These are phyloP conservation scores for Pezicula radicicola DNA, from an alignment of 2,329 filamentous ascomycete species.

Conservation along the genomic window DNA sequence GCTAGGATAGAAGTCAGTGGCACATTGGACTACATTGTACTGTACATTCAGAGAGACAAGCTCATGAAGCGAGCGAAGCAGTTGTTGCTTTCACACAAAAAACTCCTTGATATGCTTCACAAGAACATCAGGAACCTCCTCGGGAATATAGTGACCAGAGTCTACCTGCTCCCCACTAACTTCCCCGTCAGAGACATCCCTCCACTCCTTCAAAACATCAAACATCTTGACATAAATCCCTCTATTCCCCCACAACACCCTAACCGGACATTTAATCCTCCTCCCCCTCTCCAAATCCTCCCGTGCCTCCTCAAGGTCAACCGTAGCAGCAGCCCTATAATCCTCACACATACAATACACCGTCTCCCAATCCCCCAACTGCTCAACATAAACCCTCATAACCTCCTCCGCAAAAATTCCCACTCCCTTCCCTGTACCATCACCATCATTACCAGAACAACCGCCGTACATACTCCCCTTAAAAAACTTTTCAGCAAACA, in stretches of 20 bases:
- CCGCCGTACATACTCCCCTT: constrained; percentile 29
- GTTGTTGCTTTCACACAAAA: constrained; percentile 23
- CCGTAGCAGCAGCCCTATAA: constrained; percentile 48
- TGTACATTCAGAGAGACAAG: no score
- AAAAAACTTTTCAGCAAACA: constrained; percentile 36
- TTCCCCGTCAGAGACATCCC: constrained; percentile 35
- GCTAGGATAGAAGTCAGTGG: no score
- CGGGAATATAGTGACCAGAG: constrained; percentile 47
- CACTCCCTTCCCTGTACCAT: not conserved
- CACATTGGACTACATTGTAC: no score
- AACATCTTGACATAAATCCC: constrained; percentile 48
- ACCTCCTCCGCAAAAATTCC: constrained; percentile 26
- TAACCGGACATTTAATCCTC: constrained; percentile 42
- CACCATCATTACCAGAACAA: constrained; percentile 2
- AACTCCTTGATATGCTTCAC: constrained; percentile 38
- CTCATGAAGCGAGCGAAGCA: no score
- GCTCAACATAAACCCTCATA: constrained; percentile 12
- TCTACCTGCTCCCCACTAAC: constrained; percentile 41
- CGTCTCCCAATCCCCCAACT: constrained; percentile 30
- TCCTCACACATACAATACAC: constrained; percentile 53
- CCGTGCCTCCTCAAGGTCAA: constrained; percentile 49
- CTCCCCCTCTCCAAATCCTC: constrained; percentile 39
- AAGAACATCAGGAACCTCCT: constrained; percentile 46
- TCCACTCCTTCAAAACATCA: constrained; percentile 49
- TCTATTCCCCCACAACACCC: constrained; percentile 47